Percentiles rank a stretch among this genome's conserved stretches.
Evolutionary conservation across 345 rosid species (phyloP).

Genomic region (Aquilaria malaccensis): DNA sequence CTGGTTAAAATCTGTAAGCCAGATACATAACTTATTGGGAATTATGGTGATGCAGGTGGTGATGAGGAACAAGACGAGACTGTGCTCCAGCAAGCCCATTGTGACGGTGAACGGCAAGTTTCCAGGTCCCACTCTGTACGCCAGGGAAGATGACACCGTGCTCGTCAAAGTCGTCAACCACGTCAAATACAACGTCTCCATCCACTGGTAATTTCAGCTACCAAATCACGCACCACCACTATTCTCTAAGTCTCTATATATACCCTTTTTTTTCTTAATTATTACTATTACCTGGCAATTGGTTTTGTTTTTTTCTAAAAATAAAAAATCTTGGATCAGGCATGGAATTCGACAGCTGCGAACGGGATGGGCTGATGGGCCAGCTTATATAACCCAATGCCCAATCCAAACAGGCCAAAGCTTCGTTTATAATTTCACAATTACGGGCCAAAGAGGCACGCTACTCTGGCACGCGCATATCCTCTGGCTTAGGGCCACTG

Average conservation of each 20-base stretch:
- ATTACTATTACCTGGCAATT: no score
- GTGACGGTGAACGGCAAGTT: conserved; percentile 79
- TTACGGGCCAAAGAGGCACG: conserved; percentile 89
- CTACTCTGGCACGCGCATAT: conserved; percentile 93
- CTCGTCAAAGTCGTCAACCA: conserved; percentile 73
- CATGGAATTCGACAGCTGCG: conserved; percentile 79
- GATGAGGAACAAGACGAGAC: conserved; percentile 54
- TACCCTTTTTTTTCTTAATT: no score
- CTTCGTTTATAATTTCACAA: conserved; percentile 70
- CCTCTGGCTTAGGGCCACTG: conserved; percentile 88
- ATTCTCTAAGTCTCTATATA: no score
- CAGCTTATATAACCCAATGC: conserved; percentile 87
- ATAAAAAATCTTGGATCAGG: conserved; percentile 8
- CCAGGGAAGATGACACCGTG: conserved; percentile 79
- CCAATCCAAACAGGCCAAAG: conserved; percentile 77
- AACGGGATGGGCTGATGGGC: conserved; percentile 95
- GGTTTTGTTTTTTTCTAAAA: no score
- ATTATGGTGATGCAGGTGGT: conserved; percentile 35
- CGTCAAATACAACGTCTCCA: conserved; percentile 73
- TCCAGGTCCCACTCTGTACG: conserved; percentile 85
- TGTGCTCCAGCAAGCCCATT: conserved; percentile 72
- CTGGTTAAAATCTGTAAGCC: no score
- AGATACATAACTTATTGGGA: no score
- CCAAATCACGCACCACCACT: no score
- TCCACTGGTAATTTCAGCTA: conserved; percentile 39